phyloP scores from a whole-genome alignment of 2,329 filamentous ascomycete species.

The Cladosporium austrohemisphaericum region DNA sequence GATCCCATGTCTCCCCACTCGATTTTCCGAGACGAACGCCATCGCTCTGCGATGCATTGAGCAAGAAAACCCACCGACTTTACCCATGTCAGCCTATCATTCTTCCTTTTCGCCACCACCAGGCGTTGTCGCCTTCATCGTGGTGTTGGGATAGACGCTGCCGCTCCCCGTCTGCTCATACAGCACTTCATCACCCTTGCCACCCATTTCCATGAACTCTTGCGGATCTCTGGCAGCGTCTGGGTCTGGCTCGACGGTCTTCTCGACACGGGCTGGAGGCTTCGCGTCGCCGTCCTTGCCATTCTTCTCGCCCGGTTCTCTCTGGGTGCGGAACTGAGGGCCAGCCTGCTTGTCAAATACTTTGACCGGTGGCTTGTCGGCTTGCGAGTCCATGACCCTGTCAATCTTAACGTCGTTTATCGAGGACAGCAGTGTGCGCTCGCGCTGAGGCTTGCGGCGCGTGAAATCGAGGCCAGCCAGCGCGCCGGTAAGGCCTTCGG shows the following conservation, averaged over 20 bases:
- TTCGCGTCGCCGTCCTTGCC: constrained; percentile 10
- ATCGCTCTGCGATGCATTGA: no score
- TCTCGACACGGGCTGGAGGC: constrained; percentile 32
- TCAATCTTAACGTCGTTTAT: constrained; percentile 71
- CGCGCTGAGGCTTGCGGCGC: constrained; percentile 71
- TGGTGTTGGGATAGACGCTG: constrained; percentile 30
- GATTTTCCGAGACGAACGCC: no score
- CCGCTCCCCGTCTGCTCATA: constrained; percentile 58
- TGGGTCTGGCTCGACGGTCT: constrained; percentile 61
- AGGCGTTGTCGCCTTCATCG: constrained; percentile 20
- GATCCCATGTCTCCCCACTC: no score
- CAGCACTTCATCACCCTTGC: constrained; percentile 76
- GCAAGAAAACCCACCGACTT: no score
- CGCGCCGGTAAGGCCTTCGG: constrained; percentile 85
- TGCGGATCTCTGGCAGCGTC: constrained; percentile 62
- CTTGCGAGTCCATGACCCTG: constrained; percentile 54
- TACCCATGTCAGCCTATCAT: no score
- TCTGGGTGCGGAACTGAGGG: constrained; percentile 32
- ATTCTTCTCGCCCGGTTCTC: constrained; percentile 15
- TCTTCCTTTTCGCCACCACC: background rate
- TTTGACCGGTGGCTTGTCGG: constrained; percentile 61
- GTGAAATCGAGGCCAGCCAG: constrained; percentile 79
- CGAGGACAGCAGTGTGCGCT: constrained; percentile 78
- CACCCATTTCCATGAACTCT: constrained; percentile 82
- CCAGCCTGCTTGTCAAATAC: constrained; percentile 69